phyloP scores from a whole-genome alignment of 83 land plant genomes.

The Picea abies region DNA sequence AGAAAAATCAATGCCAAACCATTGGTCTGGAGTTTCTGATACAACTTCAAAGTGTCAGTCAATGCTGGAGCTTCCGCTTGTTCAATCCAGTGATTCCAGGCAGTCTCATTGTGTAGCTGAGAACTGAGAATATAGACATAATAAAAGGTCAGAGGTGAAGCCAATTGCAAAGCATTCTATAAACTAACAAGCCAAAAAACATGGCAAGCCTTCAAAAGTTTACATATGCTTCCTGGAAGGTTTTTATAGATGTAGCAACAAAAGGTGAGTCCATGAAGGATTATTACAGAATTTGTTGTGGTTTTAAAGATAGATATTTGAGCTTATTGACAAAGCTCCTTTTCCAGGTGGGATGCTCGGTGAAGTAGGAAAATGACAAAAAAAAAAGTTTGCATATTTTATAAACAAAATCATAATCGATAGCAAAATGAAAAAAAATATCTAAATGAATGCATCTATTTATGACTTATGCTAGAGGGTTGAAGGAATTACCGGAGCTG shows the following conservation, averaged over 20 bases:
- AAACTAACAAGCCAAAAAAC: background rate
- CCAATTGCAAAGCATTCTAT: background rate
- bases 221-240: background rate
- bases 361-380: background rate
- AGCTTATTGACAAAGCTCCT: background rate
- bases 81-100: slow-evolving; percentile 29
- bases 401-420: background rate
- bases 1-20: slow-evolving; percentile 28
- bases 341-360: background rate
- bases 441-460: background rate
- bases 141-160: background rate
- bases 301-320: background rate
- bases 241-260: background rate
- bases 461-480: background rate
- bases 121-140: slow-evolving; percentile 5
- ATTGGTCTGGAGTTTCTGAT: slow-evolving; percentile 14
- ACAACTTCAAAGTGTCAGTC: slow-evolving; percentile 25
- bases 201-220: background rate
- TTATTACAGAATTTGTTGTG: background rate
- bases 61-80: slow-evolving; percentile 26
- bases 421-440: background rate
- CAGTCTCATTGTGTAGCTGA: slow-evolving; percentile 8
- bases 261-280: background rate
- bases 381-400: background rate
- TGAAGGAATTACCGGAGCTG: slow-evolving; percentile 1